phyloP scores from a whole-genome alignment of 164 flowering plant species.

The Kingdonia uniflora region DNA sequence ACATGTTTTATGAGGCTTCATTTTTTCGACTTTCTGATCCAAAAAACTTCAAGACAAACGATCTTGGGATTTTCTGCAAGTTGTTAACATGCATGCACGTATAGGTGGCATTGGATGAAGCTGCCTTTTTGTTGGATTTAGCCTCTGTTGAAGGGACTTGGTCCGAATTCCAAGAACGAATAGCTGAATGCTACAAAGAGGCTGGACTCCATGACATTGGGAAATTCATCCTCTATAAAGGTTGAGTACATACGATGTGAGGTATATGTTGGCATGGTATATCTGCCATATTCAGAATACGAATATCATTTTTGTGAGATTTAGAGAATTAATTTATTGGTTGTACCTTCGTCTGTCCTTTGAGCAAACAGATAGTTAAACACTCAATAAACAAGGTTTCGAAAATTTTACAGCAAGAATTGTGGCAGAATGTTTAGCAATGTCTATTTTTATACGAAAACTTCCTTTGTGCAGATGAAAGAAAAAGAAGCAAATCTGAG shows the following conservation, averaged over 20 bases:
- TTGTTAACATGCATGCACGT: background rate
- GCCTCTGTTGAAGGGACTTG: conserved; percentile 87
- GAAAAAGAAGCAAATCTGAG: too few species aligned
- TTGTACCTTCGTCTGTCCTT: too few species aligned
- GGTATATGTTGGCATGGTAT: background rate
- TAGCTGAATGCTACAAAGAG: conserved; percentile 67
- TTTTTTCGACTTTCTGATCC: background rate
- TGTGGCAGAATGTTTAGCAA: too few species aligned
- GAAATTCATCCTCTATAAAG: conserved; percentile 48
- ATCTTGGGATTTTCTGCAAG: too few species aligned
- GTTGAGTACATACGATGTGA: conserved; percentile 16
- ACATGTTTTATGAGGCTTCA: background rate
- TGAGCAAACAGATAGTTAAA: too few species aligned
- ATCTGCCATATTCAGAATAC: background rate
- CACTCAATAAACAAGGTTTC: background rate
- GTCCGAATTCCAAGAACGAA: conserved; percentile 50
- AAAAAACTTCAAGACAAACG: too few species aligned
- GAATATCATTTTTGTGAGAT: background rate
- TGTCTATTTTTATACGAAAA: too few species aligned
- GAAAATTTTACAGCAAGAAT: background rate
- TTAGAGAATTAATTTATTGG: background rate
- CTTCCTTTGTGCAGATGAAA: too few species aligned
- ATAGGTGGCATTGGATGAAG: conserved; percentile 83
- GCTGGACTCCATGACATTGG: conserved; percentile 70
- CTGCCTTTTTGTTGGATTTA: conserved; percentile 84